Evolutionary conservation across 164 flowering plant genomes (phyloP).

Genomic region (Piper longum): DNA sequence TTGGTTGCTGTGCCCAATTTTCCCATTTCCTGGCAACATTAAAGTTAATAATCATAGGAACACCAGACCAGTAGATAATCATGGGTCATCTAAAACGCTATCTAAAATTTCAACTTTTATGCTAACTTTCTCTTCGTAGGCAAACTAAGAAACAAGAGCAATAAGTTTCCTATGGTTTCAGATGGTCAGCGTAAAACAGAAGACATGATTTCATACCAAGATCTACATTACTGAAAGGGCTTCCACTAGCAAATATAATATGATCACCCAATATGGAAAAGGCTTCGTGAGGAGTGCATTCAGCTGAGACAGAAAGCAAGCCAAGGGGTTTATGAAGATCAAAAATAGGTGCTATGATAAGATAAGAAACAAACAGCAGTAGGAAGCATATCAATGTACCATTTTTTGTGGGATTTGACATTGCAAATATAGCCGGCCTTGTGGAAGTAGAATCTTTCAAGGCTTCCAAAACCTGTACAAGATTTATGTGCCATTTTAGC

Average conservation of each 20-base stretch:
- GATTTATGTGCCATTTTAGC: neutral
- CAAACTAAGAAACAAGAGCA: neutral
- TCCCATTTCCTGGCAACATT: slow-evolving; percentile 58
- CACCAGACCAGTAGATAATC: neutral
- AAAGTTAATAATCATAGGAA: neutral
- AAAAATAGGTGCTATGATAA: neutral
- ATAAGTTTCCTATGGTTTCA: no score
- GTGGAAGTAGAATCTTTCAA: slow-evolving; percentile 86
- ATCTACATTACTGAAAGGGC: slow-evolving; percentile 78
- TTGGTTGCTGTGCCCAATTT: slow-evolving; percentile 82
- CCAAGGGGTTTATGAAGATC: neutral
- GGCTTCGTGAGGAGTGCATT: slow-evolving; percentile 96
- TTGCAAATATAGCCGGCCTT: slow-evolving; percentile 90
- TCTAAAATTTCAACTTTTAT: no score
- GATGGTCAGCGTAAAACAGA: neutral
- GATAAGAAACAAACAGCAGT: neutral
- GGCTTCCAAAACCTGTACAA: slow-evolving; percentile 73
- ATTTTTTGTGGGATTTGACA: slow-evolving; percentile 94
- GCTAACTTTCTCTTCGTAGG: neutral
- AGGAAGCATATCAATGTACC: slow-evolving; percentile 24
- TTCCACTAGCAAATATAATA: slow-evolving; percentile 90
- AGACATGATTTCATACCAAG: slow-evolving; percentile 40
- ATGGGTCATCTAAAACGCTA: neutral
- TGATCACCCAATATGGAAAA: slow-evolving; percentile 77
- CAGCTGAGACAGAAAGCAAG: slow-evolving; percentile 35